Evolutionary conservation across 2,329 filamentous ascomycete genomes (phyloP).

Genomic region (Bipolaris oryzae): DNA sequence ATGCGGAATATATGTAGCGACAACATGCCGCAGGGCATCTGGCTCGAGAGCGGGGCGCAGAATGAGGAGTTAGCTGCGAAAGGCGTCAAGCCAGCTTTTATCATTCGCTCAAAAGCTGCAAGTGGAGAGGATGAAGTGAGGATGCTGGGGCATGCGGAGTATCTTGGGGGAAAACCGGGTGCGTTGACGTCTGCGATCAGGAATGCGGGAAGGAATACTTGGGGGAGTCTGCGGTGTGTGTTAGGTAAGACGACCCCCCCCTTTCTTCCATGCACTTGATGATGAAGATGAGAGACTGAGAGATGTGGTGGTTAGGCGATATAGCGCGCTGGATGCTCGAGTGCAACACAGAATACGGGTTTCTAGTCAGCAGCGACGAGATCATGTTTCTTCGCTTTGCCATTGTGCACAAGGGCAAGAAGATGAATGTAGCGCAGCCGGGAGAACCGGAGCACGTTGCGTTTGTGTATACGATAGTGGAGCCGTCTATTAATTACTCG

Average conservation of each 20-base stretch:
- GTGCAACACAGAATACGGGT: slow-evolving; percentile 22
- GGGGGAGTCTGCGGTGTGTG: slow-evolving; percentile 29
- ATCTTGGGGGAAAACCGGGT: slow-evolving; percentile 21
- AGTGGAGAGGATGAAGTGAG: slow-evolving; percentile 6
- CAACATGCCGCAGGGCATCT: slow-evolving; percentile 1
- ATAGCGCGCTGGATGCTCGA: slow-evolving; percentile 28
- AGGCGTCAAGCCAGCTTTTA: slow-evolving; percentile 15
- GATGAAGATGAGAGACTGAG: not conserved
- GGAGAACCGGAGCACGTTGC: not conserved
- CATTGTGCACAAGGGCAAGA: not conserved
- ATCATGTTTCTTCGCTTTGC: slow-evolving; percentile 26
- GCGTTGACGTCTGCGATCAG: slow-evolving; percentile 20
- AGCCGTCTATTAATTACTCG: slow-evolving; percentile 23
- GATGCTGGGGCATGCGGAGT: slow-evolving; percentile 28
- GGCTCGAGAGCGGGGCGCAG: slow-evolving; percentile 1
- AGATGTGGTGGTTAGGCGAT: slow-evolving; percentile 15
- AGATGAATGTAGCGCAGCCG: slow-evolving; percentile 1
- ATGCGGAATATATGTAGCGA: not conserved
- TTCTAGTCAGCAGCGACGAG: slow-evolving; percentile 26
- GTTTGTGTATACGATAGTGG: slow-evolving; percentile 1
- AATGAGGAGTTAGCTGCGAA: not conserved
- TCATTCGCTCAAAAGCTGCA: slow-evolving; percentile 11
- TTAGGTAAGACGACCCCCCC: slow-evolving; percentile 13
- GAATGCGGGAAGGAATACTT: slow-evolving; percentile 11
- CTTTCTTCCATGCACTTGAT: no score